Evolutionary conservation across 805 yeast species (phyloP).

Genomic region (Zygosaccharomyces pseudorouxii): DNA sequence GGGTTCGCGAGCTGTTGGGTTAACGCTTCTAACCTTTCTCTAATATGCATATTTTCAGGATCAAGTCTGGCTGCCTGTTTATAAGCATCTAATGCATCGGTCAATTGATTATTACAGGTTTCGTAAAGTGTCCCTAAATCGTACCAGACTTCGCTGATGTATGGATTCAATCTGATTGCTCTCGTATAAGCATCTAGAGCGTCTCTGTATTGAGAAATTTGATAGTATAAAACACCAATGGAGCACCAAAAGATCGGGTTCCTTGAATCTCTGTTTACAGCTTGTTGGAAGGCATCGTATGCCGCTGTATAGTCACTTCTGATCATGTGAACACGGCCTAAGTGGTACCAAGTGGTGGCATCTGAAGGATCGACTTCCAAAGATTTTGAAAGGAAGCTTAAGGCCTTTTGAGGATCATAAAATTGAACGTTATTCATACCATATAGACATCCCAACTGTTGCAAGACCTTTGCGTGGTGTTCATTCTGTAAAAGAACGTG

Average conservation of each 20-base stretch:
- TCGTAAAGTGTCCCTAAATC: conserved; percentile 96
- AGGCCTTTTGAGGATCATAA: conserved; percentile 78
- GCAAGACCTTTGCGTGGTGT: conserved; percentile 91
- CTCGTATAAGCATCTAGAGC: conserved; percentile 97
- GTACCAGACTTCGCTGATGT: conserved; percentile 97
- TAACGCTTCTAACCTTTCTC: conserved; percentile 84
- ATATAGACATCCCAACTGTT: conserved; percentile 92
- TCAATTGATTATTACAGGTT: conserved; percentile 91
- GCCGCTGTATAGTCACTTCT: conserved; percentile 93
- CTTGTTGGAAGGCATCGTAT: conserved; percentile 97
- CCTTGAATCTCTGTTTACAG: conserved; percentile 92
- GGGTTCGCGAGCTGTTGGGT: conserved; percentile 45
- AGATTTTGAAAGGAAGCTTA: conserved; percentile 77
- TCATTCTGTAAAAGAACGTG: conserved; percentile 86
- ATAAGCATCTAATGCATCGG: conserved; percentile 95
- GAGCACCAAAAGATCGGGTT: conserved; percentile 98
- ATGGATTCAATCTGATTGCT: conserved; percentile 92
- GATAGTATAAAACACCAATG: conserved; percentile 92
- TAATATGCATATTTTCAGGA: conserved; percentile 90
- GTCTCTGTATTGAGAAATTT: conserved; percentile 92
- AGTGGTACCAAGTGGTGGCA: conserved; percentile 95
- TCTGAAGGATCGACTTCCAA: conserved; percentile 85
- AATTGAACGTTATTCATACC: conserved; percentile 57
- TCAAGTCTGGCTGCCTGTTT: conserved; percentile 94
- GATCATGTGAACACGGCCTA: conserved; percentile 96